Percentiles rank a stretch among this genome's conserved stretches.
phyloP scores from a whole-genome alignment of 2,329 filamentous ascomycete species.

The Alternaria metachromatica region DNA sequence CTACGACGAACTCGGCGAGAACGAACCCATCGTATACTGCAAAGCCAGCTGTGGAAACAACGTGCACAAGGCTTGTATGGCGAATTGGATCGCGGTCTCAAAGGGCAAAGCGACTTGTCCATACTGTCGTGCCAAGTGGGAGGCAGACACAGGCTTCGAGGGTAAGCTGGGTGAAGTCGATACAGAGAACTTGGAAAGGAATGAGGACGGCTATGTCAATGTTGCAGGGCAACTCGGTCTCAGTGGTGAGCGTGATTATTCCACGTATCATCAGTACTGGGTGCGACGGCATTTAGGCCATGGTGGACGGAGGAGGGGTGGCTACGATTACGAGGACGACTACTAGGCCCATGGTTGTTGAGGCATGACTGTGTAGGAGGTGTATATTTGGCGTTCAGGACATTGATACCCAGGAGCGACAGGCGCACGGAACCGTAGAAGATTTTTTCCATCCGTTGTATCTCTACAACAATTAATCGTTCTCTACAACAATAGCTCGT shows the following conservation, averaged over 20 bases:
- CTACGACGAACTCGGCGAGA: slow-evolving; percentile 42
- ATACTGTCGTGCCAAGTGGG: slow-evolving; percentile 66
- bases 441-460: background rate
- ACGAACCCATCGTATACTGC: slow-evolving; percentile 58
- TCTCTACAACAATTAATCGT: no score
- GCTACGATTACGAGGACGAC: background rate
- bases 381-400: slow-evolving; percentile 5
- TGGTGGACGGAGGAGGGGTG: slow-evolving; percentile 1
- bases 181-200: slow-evolving; percentile 50
- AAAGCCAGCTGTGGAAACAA: slow-evolving; percentile 68
- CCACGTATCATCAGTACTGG: slow-evolving; percentile 37
- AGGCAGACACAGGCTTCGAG: slow-evolving; percentile 50
- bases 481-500: background rate
- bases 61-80: slow-evolving; percentile 64
- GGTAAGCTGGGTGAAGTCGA: slow-evolving; percentile 52
- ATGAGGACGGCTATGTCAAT: slow-evolving; percentile 66
- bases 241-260: slow-evolving; percentile 53
- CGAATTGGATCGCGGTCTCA: slow-evolving; percentile 55
- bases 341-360: background rate
- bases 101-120: slow-evolving; percentile 62
- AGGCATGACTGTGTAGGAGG: background rate
- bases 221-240: slow-evolving; percentile 67
- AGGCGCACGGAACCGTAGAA: background rate
- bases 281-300: slow-evolving; percentile 20
- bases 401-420: background rate